Percentiles rank a stretch among this genome's conserved stretches.
Conservation (phyloP, 2,329 filamentous ascomycete genomes). For the Xylaria sp. region DNA sequence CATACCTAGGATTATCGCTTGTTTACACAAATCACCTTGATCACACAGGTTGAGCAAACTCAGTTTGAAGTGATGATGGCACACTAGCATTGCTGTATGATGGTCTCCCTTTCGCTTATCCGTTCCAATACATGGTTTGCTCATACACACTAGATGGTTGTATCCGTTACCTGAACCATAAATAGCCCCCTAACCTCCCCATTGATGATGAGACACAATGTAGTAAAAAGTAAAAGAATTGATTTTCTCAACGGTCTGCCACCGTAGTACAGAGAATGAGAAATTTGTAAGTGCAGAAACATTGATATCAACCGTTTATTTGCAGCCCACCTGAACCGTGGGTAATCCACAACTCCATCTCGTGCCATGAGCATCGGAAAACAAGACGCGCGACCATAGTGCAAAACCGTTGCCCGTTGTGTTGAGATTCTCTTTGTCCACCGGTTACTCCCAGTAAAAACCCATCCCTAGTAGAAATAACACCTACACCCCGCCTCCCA, state of each 20-base stretch:
- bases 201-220: conserved; percentile 19
- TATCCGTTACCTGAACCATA: conserved; percentile 23
- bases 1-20: neutral
- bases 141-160: conserved; percentile 34
- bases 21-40: neutral
- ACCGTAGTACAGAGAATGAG: conserved; percentile 45
- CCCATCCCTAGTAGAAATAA: conserved; percentile 41
- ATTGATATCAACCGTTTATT: conserved; percentile 51
- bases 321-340: conserved; percentile 48
- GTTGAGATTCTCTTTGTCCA: conserved; percentile 50
- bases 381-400: conserved; percentile 46
- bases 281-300: conserved; percentile 37
- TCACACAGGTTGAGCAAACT: conserved; percentile 1
- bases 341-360: conserved; percentile 53
- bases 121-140: conserved; percentile 35
- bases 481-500: conserved; percentile 41
- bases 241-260: conserved; percentile 35
- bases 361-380: conserved; percentile 48
- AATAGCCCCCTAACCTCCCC: conserved; percentile 13
- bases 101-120: conserved; percentile 21
- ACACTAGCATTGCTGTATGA: conserved; percentile 30
- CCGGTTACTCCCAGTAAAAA: conserved; percentile 49
- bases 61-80: conserved; percentile 26
- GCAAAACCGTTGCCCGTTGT: conserved; percentile 48
- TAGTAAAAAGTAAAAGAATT: conserved; percentile 22